Conservation (phyloP, 441 rosid genomes). For the Adansonia grandidieri region DNA sequence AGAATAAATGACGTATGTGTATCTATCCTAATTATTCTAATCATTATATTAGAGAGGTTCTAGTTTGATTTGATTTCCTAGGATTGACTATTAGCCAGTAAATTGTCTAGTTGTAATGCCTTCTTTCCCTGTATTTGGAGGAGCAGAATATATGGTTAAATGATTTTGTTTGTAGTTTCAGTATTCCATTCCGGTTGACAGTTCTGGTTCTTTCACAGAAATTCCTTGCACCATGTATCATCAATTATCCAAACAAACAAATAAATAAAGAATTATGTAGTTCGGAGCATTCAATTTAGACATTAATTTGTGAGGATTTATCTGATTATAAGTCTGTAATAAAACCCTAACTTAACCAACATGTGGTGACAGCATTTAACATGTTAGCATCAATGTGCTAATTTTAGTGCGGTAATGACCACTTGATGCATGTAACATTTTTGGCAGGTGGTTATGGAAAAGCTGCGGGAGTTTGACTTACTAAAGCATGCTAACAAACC, state of each 20-base stretch:
- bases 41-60: neutral
- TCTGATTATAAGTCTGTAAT: slow-evolving; percentile 12
- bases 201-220: neutral
- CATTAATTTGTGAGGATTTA: slow-evolving; percentile 10
- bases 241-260: neutral
- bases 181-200: neutral
- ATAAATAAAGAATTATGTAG: neutral
- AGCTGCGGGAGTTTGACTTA: slow-evolving; percentile 84
- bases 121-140: neutral
- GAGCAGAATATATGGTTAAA: neutral
- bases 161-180: slow-evolving; percentile 6
- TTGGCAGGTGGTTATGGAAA: slow-evolving; percentile 87
- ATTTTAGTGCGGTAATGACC: neutral
- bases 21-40: neutral
- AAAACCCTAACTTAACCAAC: neutral
- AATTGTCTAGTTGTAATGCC: neutral
- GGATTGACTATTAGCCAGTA: neutral
- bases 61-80: slow-evolving; percentile 13
- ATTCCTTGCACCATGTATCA: neutral
- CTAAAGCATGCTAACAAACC: slow-evolving; percentile 87
- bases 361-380: neutral
- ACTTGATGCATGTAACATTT: slow-evolving; percentile 15
- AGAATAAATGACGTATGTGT: slow-evolving; percentile 66
- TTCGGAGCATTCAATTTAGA: neutral
- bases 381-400: neutral